Base-by-base conservation (phyloP, 2,329 filamentous ascomycete genomes). In the Chaetomiaceae sp. region DNA sequence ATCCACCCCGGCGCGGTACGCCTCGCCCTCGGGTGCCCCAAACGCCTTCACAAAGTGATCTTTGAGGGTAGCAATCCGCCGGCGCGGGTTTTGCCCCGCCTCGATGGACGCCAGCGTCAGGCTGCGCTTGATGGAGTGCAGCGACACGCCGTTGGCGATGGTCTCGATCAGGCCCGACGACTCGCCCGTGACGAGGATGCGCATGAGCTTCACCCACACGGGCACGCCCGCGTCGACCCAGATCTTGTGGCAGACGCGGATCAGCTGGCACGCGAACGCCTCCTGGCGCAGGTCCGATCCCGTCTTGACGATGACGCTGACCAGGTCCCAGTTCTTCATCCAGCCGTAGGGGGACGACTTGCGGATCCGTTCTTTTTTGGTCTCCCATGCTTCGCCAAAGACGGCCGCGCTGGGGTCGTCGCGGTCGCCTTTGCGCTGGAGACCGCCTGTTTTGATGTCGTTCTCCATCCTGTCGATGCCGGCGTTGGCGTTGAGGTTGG, bases 141-240 rank as follows among this genome's bases (percentile, higher is more conserved):
- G 75, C n/a, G 88, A 92, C 12, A 94, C 88, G 40, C 89, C 89
- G 61, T 91, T 92, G 36, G 88, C 91, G 64, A 94, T 94, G 5
- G 89, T 94, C 72, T 94, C 89, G 61, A 94, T 89, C 43, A 94
- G 79, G 3, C 89, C 89, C 1, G 87, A 91, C 8, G 87, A 89
- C 72, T 92, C 89, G 56, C 89, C 89, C 5, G 88, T 92, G 37
- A 94, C 89, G 48, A 94, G 74, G 49, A 94, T 94, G 50, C 88
- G 83, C 89, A 94, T 94, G 54, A 87, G 78, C 71, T 91, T 91
- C 19, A 91, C 87, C 89, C 89, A 94, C n/a, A 94, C 89, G 33
- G 86, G 80, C 29, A 88, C 82, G 23, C 77, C 73, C 15, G 87
- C 85, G 58, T 91, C 88, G 43, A 83, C 74, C 87, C 88, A 94